Evolutionary conservation across 371 early-diverging fungal species (phyloP), one percentile per base, ranked within the genome.

Genomic region (Syncephalastrum monosporum): DNA sequence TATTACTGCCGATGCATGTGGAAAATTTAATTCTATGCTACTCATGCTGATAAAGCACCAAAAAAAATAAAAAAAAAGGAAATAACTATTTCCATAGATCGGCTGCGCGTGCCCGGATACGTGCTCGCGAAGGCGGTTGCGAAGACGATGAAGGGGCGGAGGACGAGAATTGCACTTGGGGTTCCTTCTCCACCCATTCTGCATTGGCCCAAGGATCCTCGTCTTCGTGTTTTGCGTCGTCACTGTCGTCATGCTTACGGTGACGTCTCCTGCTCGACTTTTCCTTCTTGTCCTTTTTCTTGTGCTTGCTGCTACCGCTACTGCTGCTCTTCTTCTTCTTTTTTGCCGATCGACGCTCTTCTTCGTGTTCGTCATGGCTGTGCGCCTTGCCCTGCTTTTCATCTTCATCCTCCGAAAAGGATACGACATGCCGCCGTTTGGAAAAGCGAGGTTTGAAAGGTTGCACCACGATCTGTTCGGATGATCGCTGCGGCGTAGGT

Each of bases 391-490:
- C 71, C 7, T 59, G 51, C 23, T 65, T 57, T 46, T 58, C 65
- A 1, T 64, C 62, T 8, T 67, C 71, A 1, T 61, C 72, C 5
- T 72, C 79, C 0, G 75, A 72, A 4, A 69, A 54, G 12, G 70
- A 67, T 0, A 33, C 38, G 2, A 71, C 52, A 48, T 57, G 64
- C n/a, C 72, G 60, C 25, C 74, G 60, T 7, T 67, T 59, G 54
- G 65, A 29, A 14, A 47, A 56, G 56, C 61, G 56, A 5, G 74
- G 42, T 23, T 64, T 74, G 38, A 75, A 78, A 3, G 75, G 79
- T 29, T 70, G 63, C 0, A 78, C 75, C 17, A 78, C 56, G 8
- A 71, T 53, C 48, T 72, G 61, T 53, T 78, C 79, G 4, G 79
- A 75, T 8, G 60, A 47, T 42, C 63, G 24, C 17, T 56, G 50